Evolutionary conservation across 345 rosid genomes (phyloP).

Genomic region (Viola odorata): DNA sequence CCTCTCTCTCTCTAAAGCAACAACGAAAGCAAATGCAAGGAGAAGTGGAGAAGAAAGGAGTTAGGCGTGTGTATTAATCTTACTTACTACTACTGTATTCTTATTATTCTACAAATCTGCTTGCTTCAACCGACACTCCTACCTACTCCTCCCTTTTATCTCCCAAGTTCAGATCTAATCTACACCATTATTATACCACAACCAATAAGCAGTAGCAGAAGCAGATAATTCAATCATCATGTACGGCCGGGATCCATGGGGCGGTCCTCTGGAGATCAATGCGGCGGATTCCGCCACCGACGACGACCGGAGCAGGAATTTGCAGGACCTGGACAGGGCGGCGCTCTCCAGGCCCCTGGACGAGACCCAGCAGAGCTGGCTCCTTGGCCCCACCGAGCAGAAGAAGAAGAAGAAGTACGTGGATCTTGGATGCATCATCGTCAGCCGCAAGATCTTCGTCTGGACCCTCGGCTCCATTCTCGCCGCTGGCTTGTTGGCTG

Average conservation of each 20-base stretch:
- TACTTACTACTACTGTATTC: no score
- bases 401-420: conserved; percentile 93
- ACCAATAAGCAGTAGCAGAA: no score
- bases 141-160: no score
- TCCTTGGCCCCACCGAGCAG: conserved; percentile 83
- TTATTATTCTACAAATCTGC: no score
- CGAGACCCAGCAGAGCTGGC: conserved; percentile 99
- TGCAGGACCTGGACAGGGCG: conserved; percentile 76
- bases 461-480: conserved; percentile 81
- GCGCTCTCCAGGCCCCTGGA: conserved; percentile 81
- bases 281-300: conserved; percentile 93
- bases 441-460: conserved; percentile 88
- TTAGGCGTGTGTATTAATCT: no score
- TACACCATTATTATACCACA: no score
- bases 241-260: conserved; percentile 99
- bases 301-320: conserved; percentile 86
- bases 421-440: conserved; percentile 92
- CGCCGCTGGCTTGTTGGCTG: conserved; percentile 53
- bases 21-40: no score
- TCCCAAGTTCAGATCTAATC: no score
- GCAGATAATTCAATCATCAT: conserved; percentile 34
- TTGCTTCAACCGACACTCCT: no score
- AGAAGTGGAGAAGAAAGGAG: no score
- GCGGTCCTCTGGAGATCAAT: conserved; percentile 93
- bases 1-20: no score